Base-by-base conservation (phyloP, 2,329 filamentous ascomycete species). In the Neonectria punicea region DNA sequence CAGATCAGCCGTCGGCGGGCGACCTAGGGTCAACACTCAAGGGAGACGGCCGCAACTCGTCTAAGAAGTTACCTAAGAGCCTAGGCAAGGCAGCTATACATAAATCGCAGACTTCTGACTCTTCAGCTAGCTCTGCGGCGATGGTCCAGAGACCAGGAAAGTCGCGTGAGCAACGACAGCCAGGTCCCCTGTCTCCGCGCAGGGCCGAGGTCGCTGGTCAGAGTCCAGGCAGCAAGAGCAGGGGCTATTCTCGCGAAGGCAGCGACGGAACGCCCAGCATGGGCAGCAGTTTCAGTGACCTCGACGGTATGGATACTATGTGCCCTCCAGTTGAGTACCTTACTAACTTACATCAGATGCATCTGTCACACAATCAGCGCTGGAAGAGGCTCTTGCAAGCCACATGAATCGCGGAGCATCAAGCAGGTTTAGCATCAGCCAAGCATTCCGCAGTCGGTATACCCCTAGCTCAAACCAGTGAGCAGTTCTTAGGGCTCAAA, bases 261-360 rank as follows among this genome's bases (percentile, higher is more conserved):
- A 93, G 90, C 73, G 91, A 93, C 67, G 90, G 90, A 14, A 91
- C 90, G 14, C 91, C 90, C 1, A 93, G 91, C 72, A 93, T 94
- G 89, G 92, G 92, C 1, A 95, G 92, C 77, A 94, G 92, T 72
- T 96, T 93, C 73, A 95, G 92, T 78, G 93, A 96, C 80, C 84
- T 97, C 47, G 93, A 95, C 76, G 92, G 92, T 88, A 82, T 44
- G 62, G 77, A 71, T 63, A 47, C 25, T 53, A 18, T 58, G n/a
- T 63, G 50, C 46, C 14, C 54, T 36, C 13, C 36, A 47, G 53
- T 54, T 54, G 20, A 9, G 3, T 30, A 41, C 34, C 36, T 66
- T 58, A 61, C 70, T 61, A 28, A 64, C 47, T 11, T 25, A 9
- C 25, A 32, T 22, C 32, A 92, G 92, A 94, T 83, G 89, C 91